These are phyloP conservation scores for Metschnikowia shivogae DNA, from an alignment of 805 yeast species.

Conservation along the genomic window DNA sequence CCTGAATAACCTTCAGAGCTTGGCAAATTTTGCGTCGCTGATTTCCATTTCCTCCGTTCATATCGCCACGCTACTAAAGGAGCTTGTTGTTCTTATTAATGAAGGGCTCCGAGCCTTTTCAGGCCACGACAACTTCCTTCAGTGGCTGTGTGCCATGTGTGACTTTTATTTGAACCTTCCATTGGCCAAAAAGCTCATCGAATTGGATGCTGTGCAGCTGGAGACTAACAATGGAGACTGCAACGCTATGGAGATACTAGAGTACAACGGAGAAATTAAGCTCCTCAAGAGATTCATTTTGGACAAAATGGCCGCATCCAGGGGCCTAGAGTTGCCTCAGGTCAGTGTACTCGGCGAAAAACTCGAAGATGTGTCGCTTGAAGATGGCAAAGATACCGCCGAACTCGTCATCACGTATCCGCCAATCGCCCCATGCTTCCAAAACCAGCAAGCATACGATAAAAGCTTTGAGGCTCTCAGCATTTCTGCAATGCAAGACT, in stretches of 20 bases:
- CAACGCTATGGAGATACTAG: conserved; percentile 24
- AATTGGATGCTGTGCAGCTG: conserved; percentile 12
- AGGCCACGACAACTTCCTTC: conserved; percentile 21
- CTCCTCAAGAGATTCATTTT: conserved; percentile 42
- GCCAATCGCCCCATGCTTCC: conserved; percentile 15
- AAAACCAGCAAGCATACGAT: conserved; percentile 19
- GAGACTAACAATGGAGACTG: conserved; percentile 14
- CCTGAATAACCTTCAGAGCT: conserved; percentile 31
- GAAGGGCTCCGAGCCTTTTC: conserved; percentile 27
- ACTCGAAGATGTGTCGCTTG: conserved; percentile 14
- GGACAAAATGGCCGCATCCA: conserved; percentile 8
- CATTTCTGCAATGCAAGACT: conserved; percentile 50
- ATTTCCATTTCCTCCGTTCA: conserved; percentile 40
- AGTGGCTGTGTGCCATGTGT: conserved; percentile 38
- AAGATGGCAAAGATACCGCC: not conserved
- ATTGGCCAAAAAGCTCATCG: conserved; percentile 23
- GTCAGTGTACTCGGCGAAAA: not conserved
- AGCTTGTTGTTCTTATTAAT: conserved; percentile 37
- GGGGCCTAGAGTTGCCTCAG: conserved; percentile 10
- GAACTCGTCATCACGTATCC: conserved; percentile 12
- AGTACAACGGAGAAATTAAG: conserved; percentile 47
- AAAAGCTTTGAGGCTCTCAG: conserved; percentile 49
- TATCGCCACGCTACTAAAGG: conserved; percentile 36
- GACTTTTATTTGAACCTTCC: conserved; percentile 37
- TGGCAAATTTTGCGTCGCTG: conserved; percentile 35